These are phyloP conservation scores for Begonia fuchsioides DNA, from an alignment of 306 rosid genomes.

Conservation along the genomic window DNA sequence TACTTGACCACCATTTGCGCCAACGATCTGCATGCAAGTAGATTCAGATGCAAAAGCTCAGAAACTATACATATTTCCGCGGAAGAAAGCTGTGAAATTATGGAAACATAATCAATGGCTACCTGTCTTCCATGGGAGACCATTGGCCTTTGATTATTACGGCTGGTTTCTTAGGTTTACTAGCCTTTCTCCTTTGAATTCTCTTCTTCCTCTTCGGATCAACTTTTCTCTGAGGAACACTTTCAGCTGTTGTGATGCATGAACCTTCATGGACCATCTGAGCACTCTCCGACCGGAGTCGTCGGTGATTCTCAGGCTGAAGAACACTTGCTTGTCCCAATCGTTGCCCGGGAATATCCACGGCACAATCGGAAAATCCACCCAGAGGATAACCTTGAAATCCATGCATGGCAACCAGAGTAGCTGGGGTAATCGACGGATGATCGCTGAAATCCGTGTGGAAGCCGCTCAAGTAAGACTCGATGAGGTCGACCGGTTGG, in stretches of 20 bases:
- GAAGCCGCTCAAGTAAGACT: slow-evolving; percentile 8
- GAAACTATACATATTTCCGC: too few species aligned
- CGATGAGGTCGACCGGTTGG: not conserved
- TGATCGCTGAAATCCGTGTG: not conserved
- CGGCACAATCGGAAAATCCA: slow-evolving; percentile 9
- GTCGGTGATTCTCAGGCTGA: slow-evolving; percentile 1
- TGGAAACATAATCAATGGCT: too few species aligned
- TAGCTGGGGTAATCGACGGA: too few species aligned
- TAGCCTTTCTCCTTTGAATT: slow-evolving; percentile 1
- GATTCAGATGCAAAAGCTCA: not conserved
- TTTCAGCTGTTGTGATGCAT: not conserved
- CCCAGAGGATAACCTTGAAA: not conserved
- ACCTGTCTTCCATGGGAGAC: slow-evolving; percentile 56
- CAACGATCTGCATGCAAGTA: slow-evolving; percentile 27
- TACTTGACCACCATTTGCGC: slow-evolving; percentile 23
- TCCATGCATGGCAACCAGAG: slow-evolving; percentile 20
- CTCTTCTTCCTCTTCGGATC: slow-evolving; percentile 6
- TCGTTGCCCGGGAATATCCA: not conserved
- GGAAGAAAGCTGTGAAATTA: not conserved
- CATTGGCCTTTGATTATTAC: slow-evolving; percentile 51
- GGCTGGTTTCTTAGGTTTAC: slow-evolving; percentile 6
- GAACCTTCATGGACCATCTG: slow-evolving; percentile 1
- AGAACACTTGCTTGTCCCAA: not conserved
- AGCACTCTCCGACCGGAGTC: too few species aligned
- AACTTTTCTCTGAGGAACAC: not conserved